Evolutionary conservation across 2,329 filamentous ascomycete species (phyloP).

Genomic region (Westerdykella ornata): DNA sequence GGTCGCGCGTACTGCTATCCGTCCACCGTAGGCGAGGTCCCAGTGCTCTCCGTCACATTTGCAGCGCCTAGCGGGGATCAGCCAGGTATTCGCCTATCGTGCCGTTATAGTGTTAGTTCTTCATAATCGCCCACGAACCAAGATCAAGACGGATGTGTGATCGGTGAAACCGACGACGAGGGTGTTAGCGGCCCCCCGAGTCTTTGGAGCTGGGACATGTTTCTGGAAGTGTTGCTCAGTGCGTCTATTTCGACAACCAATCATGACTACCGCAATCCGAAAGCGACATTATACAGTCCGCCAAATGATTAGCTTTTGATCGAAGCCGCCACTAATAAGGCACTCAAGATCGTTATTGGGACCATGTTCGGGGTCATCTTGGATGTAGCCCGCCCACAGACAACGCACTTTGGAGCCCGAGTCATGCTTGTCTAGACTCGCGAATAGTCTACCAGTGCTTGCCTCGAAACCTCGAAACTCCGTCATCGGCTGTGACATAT

Average conservation of each 20-base stretch:
- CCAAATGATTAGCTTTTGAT: conserved; percentile 57
- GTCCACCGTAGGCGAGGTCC: too few relatives aligned
- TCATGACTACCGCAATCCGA: neutral
- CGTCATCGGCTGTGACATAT: conserved; percentile 61
- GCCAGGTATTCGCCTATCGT: too few relatives aligned
- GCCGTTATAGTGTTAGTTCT: too few relatives aligned
- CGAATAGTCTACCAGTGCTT: conserved; percentile 51
- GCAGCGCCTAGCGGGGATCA: too few relatives aligned
- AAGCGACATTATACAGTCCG: neutral
- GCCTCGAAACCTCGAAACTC: conserved; percentile 53
- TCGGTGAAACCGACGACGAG: neutral
- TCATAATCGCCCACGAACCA: too few relatives aligned
- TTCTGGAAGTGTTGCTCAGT: too few relatives aligned
- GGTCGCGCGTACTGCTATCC: too few relatives aligned
- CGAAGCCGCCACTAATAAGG: conserved; percentile 58
- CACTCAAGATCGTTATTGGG: conserved; percentile 41
- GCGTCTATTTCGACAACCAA: too few relatives aligned
- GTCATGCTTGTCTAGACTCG: conserved; percentile 50
- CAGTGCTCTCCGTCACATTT: too few relatives aligned
- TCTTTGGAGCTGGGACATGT: neutral
- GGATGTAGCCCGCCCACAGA: conserved; percentile 49
- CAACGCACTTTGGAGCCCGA: conserved; percentile 53
- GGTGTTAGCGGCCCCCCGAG: neutral
- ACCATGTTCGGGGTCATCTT: conserved; percentile 10
- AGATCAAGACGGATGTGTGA: neutral